Evolutionary conservation across 2,329 filamentous ascomycete species (phyloP).

Genomic region (Ophioceras dolichostomum): DNA sequence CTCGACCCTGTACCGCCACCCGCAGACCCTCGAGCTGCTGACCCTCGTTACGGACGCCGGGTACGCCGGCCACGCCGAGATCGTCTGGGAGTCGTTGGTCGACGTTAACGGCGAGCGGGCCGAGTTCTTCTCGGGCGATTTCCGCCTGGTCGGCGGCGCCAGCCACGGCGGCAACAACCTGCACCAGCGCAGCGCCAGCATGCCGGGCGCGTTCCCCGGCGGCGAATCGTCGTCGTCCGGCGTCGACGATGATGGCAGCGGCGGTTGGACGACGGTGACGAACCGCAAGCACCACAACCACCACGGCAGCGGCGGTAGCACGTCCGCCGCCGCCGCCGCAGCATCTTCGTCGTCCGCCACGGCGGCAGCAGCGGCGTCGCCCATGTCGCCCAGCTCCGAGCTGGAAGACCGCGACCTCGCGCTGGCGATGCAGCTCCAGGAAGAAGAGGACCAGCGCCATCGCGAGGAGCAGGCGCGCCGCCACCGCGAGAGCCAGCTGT

Average conservation of each 20-base stretch:
- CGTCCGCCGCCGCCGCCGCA: background rate
- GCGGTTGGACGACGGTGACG: conserved; percentile 44
- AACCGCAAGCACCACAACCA: conserved; percentile 14
- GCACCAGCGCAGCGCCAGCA: conserved; percentile 7
- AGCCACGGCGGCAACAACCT: background rate
- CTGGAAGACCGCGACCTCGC: conserved; percentile 82
- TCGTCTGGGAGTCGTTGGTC: conserved; percentile 90
- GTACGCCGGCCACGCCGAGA: conserved; percentile 75
- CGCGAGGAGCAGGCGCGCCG: conserved; percentile 48
- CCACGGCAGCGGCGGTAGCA: background rate
- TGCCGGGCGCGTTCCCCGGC: conserved; percentile 6
- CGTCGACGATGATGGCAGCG: conserved; percentile 11
- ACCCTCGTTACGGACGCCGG: conserved; percentile 88
- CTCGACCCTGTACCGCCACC: conserved; percentile 83
- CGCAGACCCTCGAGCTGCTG: conserved; percentile 60
- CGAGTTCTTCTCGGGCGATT: conserved; percentile 84
- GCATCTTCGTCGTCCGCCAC: background rate
- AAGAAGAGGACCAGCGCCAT: conserved; percentile 78
- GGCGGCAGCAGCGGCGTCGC: conserved; percentile 7
- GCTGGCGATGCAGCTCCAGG: conserved; percentile 81
- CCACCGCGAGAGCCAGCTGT: conserved; percentile 53
- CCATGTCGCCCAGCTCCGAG: conserved; percentile 33
- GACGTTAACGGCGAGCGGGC: conserved; percentile 76
- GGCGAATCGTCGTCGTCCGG: conserved; percentile 26
- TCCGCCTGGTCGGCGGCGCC: conserved; percentile 63